A percentile compares a stretch with the other conserved stretches of the same genome.
phyloP scores from a whole-genome alignment of 2,329 filamentous ascomycete species.

The Huntiella bhutanensis region DNA sequence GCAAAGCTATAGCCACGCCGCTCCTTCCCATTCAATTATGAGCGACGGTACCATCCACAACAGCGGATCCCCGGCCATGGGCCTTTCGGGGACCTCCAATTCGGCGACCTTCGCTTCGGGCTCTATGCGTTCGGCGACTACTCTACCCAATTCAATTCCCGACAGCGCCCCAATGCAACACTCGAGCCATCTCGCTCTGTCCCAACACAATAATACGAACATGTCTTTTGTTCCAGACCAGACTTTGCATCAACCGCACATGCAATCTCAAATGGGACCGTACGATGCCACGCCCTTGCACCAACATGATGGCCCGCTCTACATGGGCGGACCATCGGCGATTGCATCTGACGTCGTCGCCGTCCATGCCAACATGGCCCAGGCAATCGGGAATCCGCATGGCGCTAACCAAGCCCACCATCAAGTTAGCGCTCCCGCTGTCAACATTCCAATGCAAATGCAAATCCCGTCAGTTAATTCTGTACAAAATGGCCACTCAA shows the following conservation, averaged over 20 bases:
- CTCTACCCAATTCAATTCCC: neutral
- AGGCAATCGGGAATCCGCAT: no score
- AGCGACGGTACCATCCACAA: neutral
- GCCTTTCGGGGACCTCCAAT: constrained; percentile 3
- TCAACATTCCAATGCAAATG: neutral
- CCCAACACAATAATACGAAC: neutral
- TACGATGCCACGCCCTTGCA: neutral
- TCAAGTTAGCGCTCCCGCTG: neutral
- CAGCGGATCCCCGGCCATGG: neutral
- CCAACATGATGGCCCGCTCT: neutral
- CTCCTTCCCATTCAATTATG: neutral
- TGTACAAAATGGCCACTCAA: no score
- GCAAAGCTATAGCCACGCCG: neutral
- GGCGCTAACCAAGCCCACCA: no score
- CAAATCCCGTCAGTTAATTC: neutral
- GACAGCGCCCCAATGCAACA: neutral
- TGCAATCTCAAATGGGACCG: neutral
- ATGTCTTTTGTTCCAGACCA: neutral
- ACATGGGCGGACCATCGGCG: neutral
- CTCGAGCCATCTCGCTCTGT: neutral
- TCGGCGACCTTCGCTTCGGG: constrained; percentile 7
- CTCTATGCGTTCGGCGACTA: constrained; percentile 3
- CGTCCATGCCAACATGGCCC: no score
- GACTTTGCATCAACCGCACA: neutral
- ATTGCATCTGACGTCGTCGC: no score